A percentile compares a stretch with the other conserved stretches of the same genome.
Conservation (phyloP, 2,329 filamentous ascomycete species). For the Aureobasidium namibiae region DNA sequence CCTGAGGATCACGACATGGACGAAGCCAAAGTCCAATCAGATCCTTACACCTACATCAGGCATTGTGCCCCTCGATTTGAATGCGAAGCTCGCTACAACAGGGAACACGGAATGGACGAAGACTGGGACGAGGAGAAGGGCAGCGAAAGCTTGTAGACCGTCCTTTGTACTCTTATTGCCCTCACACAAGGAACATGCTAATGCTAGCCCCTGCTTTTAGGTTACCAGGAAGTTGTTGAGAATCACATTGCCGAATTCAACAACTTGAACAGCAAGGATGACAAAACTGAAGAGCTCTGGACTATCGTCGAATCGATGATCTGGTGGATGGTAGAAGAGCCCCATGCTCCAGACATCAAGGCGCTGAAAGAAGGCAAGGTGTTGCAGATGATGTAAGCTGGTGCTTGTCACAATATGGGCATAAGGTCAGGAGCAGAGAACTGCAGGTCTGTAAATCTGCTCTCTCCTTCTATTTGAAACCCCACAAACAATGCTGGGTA, state of each 20-base stretch:
- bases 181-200: too few relatives aligned
- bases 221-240: background rate
- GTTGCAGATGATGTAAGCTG: background rate
- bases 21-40: background rate
- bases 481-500: too few relatives aligned
- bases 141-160: too few relatives aligned
- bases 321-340: background rate
- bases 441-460: too few relatives aligned
- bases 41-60: constrained; percentile 1
- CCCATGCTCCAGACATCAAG: background rate
- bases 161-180: too few relatives aligned
- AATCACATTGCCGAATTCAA: constrained; percentile 6
- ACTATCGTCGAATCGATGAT: background rate
- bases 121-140: background rate
- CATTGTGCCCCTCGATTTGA: background rate
- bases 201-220: too few relatives aligned
- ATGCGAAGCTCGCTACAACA: background rate
- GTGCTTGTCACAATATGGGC: background rate
- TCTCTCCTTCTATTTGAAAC: too few relatives aligned
- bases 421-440: too few relatives aligned
- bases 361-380: constrained; percentile 12
- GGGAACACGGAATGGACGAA: background rate
- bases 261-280: background rate
- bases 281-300: background rate
- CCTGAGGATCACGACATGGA: background rate